A percentile compares a stretch with the other conserved stretches of the same genome.
These are phyloP conservation scores for Toxoplasma gondii DNA, from an alignment of 169 alveolate genomes.

Conservation along the genomic window DNA sequence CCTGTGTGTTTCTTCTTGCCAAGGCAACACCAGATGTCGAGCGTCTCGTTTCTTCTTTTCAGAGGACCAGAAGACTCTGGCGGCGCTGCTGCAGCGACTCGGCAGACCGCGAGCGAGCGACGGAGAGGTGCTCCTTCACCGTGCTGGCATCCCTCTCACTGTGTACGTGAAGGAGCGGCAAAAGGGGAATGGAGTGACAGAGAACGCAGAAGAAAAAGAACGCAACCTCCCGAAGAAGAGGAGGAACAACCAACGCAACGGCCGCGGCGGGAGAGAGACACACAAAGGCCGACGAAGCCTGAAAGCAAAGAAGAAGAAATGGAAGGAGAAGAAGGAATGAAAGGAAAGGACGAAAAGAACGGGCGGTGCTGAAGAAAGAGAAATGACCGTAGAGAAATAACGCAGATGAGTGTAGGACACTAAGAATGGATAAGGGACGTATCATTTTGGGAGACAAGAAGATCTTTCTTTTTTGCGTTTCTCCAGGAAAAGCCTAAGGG, in stretches of 20 bases:
- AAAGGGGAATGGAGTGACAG: too few relatives aligned
- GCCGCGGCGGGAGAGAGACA: not conserved
- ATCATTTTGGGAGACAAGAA: not conserved
- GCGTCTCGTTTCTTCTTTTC: not conserved
- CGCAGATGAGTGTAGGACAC: not conserved
- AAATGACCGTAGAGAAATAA: not conserved
- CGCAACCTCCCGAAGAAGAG: not conserved
- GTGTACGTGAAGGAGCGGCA: not conserved
- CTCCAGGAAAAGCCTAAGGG: constrained; percentile 13
- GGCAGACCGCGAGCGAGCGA: not conserved
- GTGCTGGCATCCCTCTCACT: not conserved
- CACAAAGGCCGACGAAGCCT: not conserved
- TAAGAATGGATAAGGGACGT: not conserved
- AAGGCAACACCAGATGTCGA: too few relatives aligned
- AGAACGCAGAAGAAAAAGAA: too few relatives aligned
- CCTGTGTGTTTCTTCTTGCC: too few relatives aligned
- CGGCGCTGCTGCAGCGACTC: not conserved
- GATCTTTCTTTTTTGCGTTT: too few relatives aligned
- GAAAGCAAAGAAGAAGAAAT: not conserved
- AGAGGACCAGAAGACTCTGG: not conserved
- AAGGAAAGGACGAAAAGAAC: not conserved
- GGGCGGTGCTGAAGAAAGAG: not conserved
- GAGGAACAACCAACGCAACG: not conserved
- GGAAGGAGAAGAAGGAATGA: not conserved
- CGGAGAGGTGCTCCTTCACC: not conserved